Percentiles rank a stretch among this genome's conserved stretches.
Conservation (phyloP, 805 yeast species). For the Metschnikowia hibisci region DNA sequence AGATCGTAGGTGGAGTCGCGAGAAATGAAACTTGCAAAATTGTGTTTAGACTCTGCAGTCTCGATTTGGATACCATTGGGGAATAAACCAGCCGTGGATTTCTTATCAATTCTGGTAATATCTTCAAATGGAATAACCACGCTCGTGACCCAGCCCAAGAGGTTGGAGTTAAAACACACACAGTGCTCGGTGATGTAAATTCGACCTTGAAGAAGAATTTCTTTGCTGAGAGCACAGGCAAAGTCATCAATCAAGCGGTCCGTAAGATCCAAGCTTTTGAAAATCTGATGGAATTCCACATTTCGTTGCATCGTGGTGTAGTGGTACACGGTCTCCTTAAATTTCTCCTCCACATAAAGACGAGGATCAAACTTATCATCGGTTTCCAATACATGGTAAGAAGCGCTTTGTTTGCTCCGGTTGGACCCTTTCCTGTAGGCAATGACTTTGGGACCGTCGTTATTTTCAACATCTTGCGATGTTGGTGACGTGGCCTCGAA, state of each 20-base stretch:
- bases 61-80: constrained; percentile 83
- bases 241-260: constrained; percentile 83
- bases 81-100: constrained; percentile 80
- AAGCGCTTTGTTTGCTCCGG: constrained; percentile 28
- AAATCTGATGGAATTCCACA: constrained; percentile 72
- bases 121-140: constrained; percentile 69
- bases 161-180: constrained; percentile 80
- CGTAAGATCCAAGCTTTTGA: constrained; percentile 59
- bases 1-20: constrained; percentile 75
- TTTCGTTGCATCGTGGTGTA: constrained; percentile 55
- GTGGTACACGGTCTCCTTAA: constrained; percentile 52
- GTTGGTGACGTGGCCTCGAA: not conserved
- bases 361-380: constrained; percentile 33
- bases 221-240: constrained; percentile 84
- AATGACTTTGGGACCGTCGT: constrained; percentile 35
- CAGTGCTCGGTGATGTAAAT: constrained; percentile 74
- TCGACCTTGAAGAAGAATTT: constrained; percentile 83
- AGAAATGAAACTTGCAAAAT: constrained; percentile 82
- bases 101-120: constrained; percentile 70
- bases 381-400: constrained; percentile 6
- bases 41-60: constrained; percentile 60
- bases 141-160: constrained; percentile 88
- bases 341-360: constrained; percentile 56
- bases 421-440: constrained; percentile 36
- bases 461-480: constrained; percentile 4